These are phyloP conservation scores for Penicillium hesseltinei DNA, from an alignment of 2,329 filamentous ascomycete genomes.

Conservation along the genomic window DNA sequence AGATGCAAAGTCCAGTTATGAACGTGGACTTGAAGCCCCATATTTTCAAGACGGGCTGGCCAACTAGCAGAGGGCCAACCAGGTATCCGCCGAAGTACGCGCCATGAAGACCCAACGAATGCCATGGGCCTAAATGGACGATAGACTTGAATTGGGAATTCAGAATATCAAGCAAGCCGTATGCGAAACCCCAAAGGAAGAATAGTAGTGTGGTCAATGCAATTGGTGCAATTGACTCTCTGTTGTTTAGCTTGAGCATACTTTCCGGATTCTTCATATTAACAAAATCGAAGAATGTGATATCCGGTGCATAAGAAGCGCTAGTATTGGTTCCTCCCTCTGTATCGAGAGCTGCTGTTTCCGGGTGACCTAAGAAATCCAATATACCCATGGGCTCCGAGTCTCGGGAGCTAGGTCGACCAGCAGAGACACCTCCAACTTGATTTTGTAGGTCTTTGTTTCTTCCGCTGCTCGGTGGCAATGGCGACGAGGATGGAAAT, in stretches of 20 bases:
- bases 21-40: slow-evolving; percentile 65
- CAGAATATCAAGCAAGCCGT: slow-evolving; percentile 78
- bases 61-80: slow-evolving; percentile 55
- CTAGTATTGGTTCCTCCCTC: slow-evolving; percentile 41
- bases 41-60: slow-evolving; percentile 53
- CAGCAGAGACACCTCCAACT: slow-evolving; percentile 11
- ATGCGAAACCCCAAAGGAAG: slow-evolving; percentile 86
- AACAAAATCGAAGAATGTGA: slow-evolving; percentile 63
- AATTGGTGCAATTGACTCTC: slow-evolving; percentile 58
- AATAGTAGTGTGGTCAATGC: slow-evolving; percentile 74
- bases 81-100: slow-evolving; percentile 62
- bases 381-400: slow-evolving; percentile 41
- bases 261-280: slow-evolving; percentile 57
- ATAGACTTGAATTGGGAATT: slow-evolving; percentile 63
- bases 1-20: slow-evolving; percentile 60
- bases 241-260: slow-evolving; percentile 57
- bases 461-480: slow-evolving; percentile 13
- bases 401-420: slow-evolving; percentile 2
- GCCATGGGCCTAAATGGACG: slow-evolving; percentile 39
- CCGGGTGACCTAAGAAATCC: slow-evolving; percentile 55
- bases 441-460: slow-evolving; percentile 22
- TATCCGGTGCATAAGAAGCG: slow-evolving; percentile 33
- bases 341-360: slow-evolving; percentile 33
- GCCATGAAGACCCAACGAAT: slow-evolving; percentile 52
- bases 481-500: slow-evolving; percentile 4